A percentile compares a stretch with the other conserved stretches of the same genome.
Evolutionary conservation across 768 basidiomycete genomes (phyloP).

Genomic region (Pleurotus tuoliensis): DNA sequence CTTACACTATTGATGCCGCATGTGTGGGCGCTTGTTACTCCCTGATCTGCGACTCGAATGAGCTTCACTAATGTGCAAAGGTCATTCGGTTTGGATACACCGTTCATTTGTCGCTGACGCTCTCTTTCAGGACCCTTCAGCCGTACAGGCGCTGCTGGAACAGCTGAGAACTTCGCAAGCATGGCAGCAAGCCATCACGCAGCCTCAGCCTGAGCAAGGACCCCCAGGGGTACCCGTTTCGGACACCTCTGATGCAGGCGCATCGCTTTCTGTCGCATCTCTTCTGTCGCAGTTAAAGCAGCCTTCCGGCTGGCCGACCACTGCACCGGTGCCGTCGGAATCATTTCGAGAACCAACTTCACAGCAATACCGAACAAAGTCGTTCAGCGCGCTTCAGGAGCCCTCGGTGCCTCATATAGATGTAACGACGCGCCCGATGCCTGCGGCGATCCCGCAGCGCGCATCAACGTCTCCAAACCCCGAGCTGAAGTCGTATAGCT

Average conservation of each 20-base stretch:
- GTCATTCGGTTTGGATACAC: background rate
- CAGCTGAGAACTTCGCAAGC: slow-evolving; percentile 63
- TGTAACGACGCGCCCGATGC: slow-evolving; percentile 8
- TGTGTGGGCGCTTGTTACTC: background rate
- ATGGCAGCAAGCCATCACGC: slow-evolving; percentile 49
- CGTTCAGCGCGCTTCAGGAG: background rate
- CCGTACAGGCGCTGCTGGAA: slow-evolving; percentile 68
- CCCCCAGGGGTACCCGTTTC: slow-evolving; percentile 9
- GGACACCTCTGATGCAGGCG: background rate
- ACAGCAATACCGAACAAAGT: background rate
- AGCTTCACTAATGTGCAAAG: slow-evolving; percentile 1
- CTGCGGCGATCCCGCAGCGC: slow-evolving; percentile 11
- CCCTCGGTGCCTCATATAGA: slow-evolving; percentile 7
- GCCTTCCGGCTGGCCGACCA: background rate
- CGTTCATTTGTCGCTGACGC: slow-evolving; percentile 3
- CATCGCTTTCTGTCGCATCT: slow-evolving; percentile 46
- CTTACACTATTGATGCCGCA: background rate
- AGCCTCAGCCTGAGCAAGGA: slow-evolving; percentile 4
- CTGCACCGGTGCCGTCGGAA: background rate
- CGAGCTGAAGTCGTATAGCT: slow-evolving; percentile 46
- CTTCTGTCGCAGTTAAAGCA: slow-evolving; percentile 53
- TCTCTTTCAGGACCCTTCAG: slow-evolving; percentile 52
- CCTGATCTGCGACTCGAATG: background rate
- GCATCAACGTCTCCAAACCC: background rate
- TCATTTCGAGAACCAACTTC: background rate